Base-by-base conservation (phyloP, 2,329 filamentous ascomycete species). In the Fusarium xyrophilum region DNA sequence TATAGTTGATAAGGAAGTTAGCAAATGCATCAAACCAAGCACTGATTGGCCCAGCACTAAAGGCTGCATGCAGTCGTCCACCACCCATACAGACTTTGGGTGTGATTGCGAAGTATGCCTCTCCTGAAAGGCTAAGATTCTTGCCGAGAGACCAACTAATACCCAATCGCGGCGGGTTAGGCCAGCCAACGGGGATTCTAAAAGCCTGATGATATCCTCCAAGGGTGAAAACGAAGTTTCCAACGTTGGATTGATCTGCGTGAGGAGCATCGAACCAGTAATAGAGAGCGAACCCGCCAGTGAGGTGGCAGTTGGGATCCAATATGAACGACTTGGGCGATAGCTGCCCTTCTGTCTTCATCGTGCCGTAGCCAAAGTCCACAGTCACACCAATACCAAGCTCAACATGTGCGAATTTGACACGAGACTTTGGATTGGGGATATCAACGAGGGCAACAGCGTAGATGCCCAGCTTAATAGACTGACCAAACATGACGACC, bases 21-120 rank as follows among this genome's bases (percentile, higher is more conserved):
- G 51, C 23, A 46, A 60, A 65, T 2, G 60, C 60, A n/a, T 65
- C 55, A 25, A 59, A 58, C 30, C 28, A 67, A 13, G 64, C 57
- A 2, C 12, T 15, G 0, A 65, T 32, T 0, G 55, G 36, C 5
- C 67, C 64, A 10, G 48, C 30, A 6, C 3, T 40, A 3, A 67
- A 40, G 1, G 17, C 23, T 2, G 44, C 60, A 2, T 67, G 38
- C 5, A 80, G 52, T 1, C 64, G 33, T 1, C 72, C 77, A 13
- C 80, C 78, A 1, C 65, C 79, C 78, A 81, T 82, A 44, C 68
- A 76, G 0, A 58, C 62, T 23, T 78, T 77, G 0, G 79, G 78
- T 0, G 77, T 81, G 5, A 82, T 76, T 0, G 78, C 79, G 61
- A 81, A 81, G 65, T 81, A 81, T 0, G 76, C 76, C 38, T 78